These are phyloP conservation scores for Andrographis paniculata DNA, from an alignment of 305 asterid genomes.

Conservation along the genomic window DNA sequence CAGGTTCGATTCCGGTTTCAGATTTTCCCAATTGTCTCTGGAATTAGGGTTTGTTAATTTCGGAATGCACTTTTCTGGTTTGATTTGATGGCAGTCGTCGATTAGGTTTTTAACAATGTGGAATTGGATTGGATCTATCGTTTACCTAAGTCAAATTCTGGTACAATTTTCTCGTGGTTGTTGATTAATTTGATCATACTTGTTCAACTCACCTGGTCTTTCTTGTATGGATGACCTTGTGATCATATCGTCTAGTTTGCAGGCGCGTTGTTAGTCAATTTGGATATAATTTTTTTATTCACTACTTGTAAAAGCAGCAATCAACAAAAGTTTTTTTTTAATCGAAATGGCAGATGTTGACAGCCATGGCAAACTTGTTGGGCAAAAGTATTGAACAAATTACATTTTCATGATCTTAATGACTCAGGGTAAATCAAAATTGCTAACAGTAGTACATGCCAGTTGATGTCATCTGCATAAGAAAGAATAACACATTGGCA, in stretches of 20 bases:
- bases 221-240: not conserved
- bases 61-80: not conserved
- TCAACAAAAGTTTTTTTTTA: not conserved
- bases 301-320: not conserved
- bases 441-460: no score
- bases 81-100: no score
- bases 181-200: not conserved
- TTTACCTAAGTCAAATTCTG: no score
- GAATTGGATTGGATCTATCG: no score
- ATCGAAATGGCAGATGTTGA: no score
- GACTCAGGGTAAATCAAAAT: no score
- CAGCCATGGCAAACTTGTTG: not conserved
- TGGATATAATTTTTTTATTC: not conserved
- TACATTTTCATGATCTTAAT: no score
- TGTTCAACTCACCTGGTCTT: not conserved
- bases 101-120: no score
- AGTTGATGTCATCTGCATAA: no score
- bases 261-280: not conserved
- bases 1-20: constrained; percentile 37
- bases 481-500: no score
- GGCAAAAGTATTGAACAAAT: not conserved
- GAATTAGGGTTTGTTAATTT: not conserved
- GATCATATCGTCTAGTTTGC: not conserved
- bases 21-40: not conserved
- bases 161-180: no score